phyloP scores from a whole-genome alignment of 2,329 filamentous ascomycete genomes.

The Sclerotiophoma versabilis region DNA sequence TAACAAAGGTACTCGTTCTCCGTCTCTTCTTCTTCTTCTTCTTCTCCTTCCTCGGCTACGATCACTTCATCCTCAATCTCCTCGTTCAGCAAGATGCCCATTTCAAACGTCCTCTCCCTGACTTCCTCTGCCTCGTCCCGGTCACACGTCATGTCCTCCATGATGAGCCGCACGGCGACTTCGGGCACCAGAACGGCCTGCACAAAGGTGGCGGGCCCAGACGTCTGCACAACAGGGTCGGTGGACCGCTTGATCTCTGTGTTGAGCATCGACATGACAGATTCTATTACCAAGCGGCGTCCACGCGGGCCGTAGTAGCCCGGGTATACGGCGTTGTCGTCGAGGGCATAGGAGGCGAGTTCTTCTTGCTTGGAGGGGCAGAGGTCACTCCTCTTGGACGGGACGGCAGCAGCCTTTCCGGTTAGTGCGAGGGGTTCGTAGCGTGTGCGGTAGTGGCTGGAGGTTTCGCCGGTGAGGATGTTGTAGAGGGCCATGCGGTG shows the following conservation, averaged over 20 bases:
- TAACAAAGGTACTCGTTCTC: conserved; percentile 23
- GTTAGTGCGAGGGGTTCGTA: conserved; percentile 34
- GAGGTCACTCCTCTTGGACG: conserved; percentile 52
- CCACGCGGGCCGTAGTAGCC: conserved; percentile 87
- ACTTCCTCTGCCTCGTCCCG: conserved; percentile 60
- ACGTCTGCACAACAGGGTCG: conserved; percentile 42
- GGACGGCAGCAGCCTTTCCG: conserved; percentile 35
- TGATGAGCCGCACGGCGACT: conserved; percentile 61
- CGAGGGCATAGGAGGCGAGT: conserved; percentile 25
- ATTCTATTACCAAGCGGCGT: conserved; percentile 70
- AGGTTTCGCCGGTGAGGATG: conserved; percentile 63
- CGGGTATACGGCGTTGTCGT: conserved; percentile 28
- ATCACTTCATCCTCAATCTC: conserved; percentile 63
- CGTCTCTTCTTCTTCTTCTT: conserved; percentile 22
- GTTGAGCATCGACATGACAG: conserved; percentile 35
- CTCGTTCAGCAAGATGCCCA: conserved; percentile 73
- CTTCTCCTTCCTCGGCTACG: conserved; percentile 21
- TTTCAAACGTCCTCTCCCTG: conserved; percentile 69
- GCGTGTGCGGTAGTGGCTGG: conserved; percentile 23
- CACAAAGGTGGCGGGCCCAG: conserved; percentile 45
- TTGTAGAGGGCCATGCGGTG: conserved; percentile 64
- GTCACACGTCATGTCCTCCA: conserved; percentile 61
- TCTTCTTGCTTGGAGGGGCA: conserved; percentile 48
- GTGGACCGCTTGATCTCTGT: conserved; percentile 34
- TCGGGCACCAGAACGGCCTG: conserved; percentile 74